Conservation (phyloP, 2,329 filamentous ascomycete species). For the Lojkania enalia region DNA sequence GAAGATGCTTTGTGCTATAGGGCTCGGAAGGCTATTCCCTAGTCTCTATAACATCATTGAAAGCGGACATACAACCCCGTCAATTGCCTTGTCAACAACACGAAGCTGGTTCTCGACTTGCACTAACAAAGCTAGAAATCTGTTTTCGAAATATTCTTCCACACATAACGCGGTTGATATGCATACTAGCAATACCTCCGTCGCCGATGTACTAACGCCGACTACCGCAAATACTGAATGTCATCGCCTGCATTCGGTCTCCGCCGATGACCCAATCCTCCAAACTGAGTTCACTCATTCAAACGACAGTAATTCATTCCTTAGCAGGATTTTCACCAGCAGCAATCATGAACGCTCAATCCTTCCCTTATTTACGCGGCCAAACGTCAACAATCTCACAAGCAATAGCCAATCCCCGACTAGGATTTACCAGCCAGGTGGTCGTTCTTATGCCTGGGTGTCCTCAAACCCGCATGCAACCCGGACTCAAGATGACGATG, state of each 20-base stretch:
- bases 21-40: conserved; percentile 36
- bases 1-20: conserved; percentile 25
- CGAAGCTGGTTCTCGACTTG: conserved; percentile 21
- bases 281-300: background rate
- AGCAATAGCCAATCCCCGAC: conserved; percentile 2
- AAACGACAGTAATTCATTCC: conserved; percentile 16
- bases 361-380: conserved; percentile 15
- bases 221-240: background rate
- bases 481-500: conserved; percentile 7
- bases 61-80: conserved; percentile 20
- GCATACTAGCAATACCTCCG: conserved; percentile 17
- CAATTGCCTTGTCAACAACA: conserved; percentile 15
- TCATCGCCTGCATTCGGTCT: conserved; percentile 9
- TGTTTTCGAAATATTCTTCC: conserved; percentile 18
- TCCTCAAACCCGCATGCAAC: conserved; percentile 9
- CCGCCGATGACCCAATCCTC: conserved; percentile 13
- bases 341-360: conserved; percentile 8
- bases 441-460: conserved; percentile 31
- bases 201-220: conserved; percentile 6
- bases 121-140: conserved; percentile 29
- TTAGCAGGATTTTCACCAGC: conserved; percentile 25
- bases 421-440: conserved; percentile 9
- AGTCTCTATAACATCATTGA: conserved; percentile 26
- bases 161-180: background rate
- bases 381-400: background rate